Evolutionary conservation across 148 eudicot genomes (phyloP).

Genomic region (Nyssa sinensis): DNA sequence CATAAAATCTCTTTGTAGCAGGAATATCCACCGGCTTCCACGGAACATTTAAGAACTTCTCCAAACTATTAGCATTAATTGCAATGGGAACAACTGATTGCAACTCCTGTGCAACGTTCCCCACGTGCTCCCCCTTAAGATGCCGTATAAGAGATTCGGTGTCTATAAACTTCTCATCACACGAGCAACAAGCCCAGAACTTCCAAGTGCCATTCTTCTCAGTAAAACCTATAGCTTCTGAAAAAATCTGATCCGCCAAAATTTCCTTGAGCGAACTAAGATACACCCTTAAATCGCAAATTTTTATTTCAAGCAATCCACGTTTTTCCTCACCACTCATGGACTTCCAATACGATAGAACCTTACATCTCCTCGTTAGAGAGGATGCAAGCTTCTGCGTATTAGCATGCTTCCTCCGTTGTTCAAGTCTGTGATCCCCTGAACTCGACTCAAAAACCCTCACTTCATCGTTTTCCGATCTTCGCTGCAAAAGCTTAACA

Average conservation of each 20-base stretch:
- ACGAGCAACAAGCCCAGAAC: constrained; percentile 3
- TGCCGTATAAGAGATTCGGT: neutral
- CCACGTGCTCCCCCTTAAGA: neutral
- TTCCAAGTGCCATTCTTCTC: neutral
- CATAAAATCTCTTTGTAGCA: neutral
- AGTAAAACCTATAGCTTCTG: neutral
- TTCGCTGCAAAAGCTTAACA: neutral
- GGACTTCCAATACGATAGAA: neutral
- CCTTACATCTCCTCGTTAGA: no score
- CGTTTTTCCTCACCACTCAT: neutral
- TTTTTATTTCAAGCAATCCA: no score
- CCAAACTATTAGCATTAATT: neutral
- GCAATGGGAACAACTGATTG: neutral
- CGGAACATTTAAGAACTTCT: neutral
- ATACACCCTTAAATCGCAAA: no score
- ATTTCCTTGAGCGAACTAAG: neutral
- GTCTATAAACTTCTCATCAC: neutral
- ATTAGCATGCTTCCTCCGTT: neutral
- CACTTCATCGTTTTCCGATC: no score
- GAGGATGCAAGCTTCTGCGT: neutral
- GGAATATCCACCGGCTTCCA: constrained; percentile 17
- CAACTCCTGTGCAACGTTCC: neutral
- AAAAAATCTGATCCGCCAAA: neutral
- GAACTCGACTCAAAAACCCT: neutral
- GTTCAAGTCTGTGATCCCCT: neutral